phyloP scores from a whole-genome alignment of 1,284 basidiomycete genomes.

The Sutorius eximius region DNA sequence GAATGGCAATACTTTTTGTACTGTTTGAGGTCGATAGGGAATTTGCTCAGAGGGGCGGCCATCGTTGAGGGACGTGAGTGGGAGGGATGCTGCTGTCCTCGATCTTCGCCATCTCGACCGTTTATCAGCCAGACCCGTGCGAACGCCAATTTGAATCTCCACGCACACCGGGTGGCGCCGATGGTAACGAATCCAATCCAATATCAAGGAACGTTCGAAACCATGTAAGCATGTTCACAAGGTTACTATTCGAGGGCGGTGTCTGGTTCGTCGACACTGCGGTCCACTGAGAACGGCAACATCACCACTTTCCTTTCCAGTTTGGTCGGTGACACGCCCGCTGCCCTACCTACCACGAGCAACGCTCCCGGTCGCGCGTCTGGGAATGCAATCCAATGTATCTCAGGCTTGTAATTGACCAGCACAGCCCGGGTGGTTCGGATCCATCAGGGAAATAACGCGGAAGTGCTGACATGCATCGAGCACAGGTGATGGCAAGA shows the following conservation, averaged over 20 bases:
- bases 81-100: background rate
- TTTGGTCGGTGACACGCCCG: background rate
- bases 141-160: conserved; percentile 17
- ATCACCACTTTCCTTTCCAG: conserved; percentile 8
- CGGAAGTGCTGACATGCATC: background rate
- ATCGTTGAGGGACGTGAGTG: conserved; percentile 31
- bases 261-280: conserved; percentile 10
- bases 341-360: background rate
- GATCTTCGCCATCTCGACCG: conserved; percentile 1
- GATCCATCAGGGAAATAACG: background rate
- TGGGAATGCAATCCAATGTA: background rate
- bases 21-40: conserved; percentile 74
- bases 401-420: conserved; percentile 6
- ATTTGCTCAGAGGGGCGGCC: conserved; percentile 43
- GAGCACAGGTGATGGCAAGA: too few relatives aligned
- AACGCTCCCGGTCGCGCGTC: background rate
- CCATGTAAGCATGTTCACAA: conserved; percentile 10
- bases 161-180: background rate
- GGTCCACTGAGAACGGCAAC: conserved; percentile 1
- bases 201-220: background rate
- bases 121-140: conserved; percentile 28
- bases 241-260: conserved; percentile 5
- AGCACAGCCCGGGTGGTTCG: background rate
- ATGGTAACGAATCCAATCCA: background rate
- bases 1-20: conserved; percentile 61